Percentiles rank a stretch among this genome's conserved stretches.
Evolutionary conservation across 768 basidiomycete genomes (phyloP).

Genomic region (Leccinum uliginosum): DNA sequence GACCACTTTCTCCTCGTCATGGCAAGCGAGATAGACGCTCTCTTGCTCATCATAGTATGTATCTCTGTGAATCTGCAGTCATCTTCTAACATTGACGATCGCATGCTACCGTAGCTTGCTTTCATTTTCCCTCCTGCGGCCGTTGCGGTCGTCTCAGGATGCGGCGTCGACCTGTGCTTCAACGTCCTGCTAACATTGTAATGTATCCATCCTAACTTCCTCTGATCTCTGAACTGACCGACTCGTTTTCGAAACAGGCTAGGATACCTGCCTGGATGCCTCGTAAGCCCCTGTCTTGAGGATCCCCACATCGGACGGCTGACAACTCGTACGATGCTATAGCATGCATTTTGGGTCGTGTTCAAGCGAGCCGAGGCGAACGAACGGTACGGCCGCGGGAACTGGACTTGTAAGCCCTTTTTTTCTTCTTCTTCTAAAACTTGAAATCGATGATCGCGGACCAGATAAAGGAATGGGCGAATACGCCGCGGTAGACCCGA

Average conservation of each 20-base stretch:
- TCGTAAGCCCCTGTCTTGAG: constrained; percentile 29
- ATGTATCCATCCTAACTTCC: constrained; percentile 20
- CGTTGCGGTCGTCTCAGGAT: constrained; percentile 70
- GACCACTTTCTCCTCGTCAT: constrained; percentile 3
- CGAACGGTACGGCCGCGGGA: constrained; percentile 35
- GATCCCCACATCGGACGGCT: too few relatives aligned
- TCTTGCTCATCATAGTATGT: constrained; percentile 11
- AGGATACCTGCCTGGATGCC: constrained; percentile 65
- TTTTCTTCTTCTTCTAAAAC: neutral
- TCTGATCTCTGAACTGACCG: neutral
- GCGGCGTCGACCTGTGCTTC: constrained; percentile 77
- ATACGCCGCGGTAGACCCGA: constrained; percentile 1
- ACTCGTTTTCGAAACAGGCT: constrained; percentile 39
- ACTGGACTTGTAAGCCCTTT: constrained; percentile 23
- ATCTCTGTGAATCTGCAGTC: neutral
- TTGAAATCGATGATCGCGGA: neutral
- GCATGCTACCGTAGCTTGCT: constrained; percentile 45
- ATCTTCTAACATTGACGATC: neutral
- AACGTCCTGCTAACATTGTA: constrained; percentile 77
- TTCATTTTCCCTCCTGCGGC: constrained; percentile 79
- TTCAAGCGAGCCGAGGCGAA: constrained; percentile 80
- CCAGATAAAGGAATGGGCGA: constrained; percentile 21
- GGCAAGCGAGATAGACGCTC: constrained; percentile 10
- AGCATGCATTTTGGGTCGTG: constrained; percentile 86
- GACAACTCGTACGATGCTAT: too few relatives aligned